Percentiles rank a stretch among this genome's conserved stretches.
Evolutionary conservation across 169 alveolate species (phyloP).

Genomic region (Plasmodium inui): DNA sequence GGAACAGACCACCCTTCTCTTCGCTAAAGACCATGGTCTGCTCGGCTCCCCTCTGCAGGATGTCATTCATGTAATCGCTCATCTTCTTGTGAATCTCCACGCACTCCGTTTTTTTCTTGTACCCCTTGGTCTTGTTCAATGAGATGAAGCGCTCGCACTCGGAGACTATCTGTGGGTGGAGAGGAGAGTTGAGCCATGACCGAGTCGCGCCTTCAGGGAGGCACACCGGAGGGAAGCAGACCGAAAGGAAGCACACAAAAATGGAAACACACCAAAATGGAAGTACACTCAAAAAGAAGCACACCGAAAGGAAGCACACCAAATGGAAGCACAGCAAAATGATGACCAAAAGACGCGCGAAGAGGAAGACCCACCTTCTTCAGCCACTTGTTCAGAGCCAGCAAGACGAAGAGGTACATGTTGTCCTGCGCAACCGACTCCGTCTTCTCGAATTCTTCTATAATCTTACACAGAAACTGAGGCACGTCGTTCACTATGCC

Average conservation of each 20-base stretch:
- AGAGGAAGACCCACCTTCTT: slow-evolving; percentile 10
- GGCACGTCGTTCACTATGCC: slow-evolving; percentile 23
- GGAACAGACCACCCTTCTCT: slow-evolving; percentile 10
- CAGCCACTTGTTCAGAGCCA: slow-evolving; percentile 56
- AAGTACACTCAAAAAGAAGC: no score
- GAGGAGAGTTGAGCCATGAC: neutral
- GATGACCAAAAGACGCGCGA: neutral
- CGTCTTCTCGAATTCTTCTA: slow-evolving; percentile 49
- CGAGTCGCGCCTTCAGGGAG: neutral
- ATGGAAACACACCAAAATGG: no score
- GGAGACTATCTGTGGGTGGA: slow-evolving; percentile 8
- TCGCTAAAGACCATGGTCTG: slow-evolving; percentile 33
- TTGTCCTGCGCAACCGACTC: slow-evolving; percentile 26
- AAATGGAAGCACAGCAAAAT: neutral
- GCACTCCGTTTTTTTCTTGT: slow-evolving; percentile 21
- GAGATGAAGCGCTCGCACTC: slow-evolving; percentile 57
- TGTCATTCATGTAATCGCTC: slow-evolving; percentile 43
- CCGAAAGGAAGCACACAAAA: neutral
- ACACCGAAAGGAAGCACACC: no score
- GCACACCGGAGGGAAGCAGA: neutral
- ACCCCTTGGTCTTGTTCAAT: neutral
- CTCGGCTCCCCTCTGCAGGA: slow-evolving; percentile 64
- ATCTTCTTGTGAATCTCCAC: slow-evolving; percentile 7
- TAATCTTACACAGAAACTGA: slow-evolving; percentile 38
- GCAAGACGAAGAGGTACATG: slow-evolving; percentile 54